phyloP scores from a whole-genome alignment of 75 land plant genomes.

The Cunninghamia lanceolata region DNA sequence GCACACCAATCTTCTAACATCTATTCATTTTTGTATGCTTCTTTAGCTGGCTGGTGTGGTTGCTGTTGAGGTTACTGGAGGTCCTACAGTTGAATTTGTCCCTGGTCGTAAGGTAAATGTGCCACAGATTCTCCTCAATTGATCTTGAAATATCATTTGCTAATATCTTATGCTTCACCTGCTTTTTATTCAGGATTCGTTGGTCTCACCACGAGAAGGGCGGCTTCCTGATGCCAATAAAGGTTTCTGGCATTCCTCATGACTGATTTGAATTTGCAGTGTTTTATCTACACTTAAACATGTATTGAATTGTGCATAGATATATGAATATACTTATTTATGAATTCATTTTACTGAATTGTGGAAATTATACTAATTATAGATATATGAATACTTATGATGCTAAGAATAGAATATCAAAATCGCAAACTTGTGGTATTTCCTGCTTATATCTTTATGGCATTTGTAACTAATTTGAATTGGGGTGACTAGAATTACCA shows the following conservation, averaged over 20 bases:
- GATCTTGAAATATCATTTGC: background rate
- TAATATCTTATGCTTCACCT: constrained; percentile 9
- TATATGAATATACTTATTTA: background rate
- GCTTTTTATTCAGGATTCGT: constrained; percentile 56
- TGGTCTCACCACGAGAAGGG: constrained; percentile 61
- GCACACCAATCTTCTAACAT: background rate
- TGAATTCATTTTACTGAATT: background rate
- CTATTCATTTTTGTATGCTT: background rate
- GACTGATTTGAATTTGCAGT: background rate
- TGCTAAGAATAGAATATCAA: background rate
- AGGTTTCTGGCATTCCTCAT: constrained; percentile 39
- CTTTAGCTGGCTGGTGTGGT: constrained; percentile 95
- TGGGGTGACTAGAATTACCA: background rate
- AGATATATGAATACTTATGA: background rate
- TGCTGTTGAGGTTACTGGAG: constrained; percentile 97
- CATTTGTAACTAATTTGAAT: background rate
- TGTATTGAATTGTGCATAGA: background rate
- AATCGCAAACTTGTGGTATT: background rate
- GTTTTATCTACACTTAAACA: background rate
- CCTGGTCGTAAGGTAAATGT: constrained; percentile 83
- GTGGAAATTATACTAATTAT: background rate
- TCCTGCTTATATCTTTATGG: background rate
- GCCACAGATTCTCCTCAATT: background rate
- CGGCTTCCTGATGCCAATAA: constrained; percentile 83
- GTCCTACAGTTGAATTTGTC: constrained; percentile 81